phyloP scores from a whole-genome alignment of 2,329 filamentous ascomycete species.

The Botryotinia calthae region DNA sequence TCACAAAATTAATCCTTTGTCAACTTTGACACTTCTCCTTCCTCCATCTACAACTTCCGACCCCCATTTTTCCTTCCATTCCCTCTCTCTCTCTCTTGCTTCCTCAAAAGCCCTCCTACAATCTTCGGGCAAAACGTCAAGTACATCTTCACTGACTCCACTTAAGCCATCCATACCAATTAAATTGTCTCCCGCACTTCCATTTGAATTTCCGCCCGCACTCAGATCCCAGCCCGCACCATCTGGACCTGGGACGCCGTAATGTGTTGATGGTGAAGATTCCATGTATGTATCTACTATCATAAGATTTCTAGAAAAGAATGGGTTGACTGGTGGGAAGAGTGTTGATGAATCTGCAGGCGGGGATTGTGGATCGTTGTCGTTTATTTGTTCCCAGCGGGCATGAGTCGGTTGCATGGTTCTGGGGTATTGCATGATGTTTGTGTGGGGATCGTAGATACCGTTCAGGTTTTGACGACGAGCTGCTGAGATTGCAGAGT shows the following conservation, averaged over 20 bases:
- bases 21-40: conserved; percentile 54
- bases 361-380: conserved; percentile 29
- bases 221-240: conserved; percentile 48
- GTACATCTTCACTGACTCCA: conserved; percentile 63
- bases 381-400: conserved; percentile 70
- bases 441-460: conserved; percentile 92
- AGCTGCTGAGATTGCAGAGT: conserved; percentile 66
- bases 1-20: conserved; percentile 49
- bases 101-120: conserved; percentile 71
- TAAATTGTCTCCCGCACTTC: not conserved
- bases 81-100: conserved; percentile 60
- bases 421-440: conserved; percentile 81
- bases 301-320: conserved; percentile 60
- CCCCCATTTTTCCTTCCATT: conserved; percentile 75
- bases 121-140: conserved; percentile 63
- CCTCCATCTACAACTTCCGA: conserved; percentile 59
- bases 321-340: conserved; percentile 54
- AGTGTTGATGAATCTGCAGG: conserved; percentile 39
- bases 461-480: conserved; percentile 67
- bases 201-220: not conserved
- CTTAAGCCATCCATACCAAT: conserved; percentile 52
- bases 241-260: conserved; percentile 59
- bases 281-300: conserved; percentile 60
- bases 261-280: conserved; percentile 51
- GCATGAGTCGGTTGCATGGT: conserved; percentile 88